A percentile compares a stretch with the other conserved stretches of the same genome.
phyloP scores from a whole-genome alignment of 805 yeast genomes.

The Kluyveromyces wickerhamii region DNA sequence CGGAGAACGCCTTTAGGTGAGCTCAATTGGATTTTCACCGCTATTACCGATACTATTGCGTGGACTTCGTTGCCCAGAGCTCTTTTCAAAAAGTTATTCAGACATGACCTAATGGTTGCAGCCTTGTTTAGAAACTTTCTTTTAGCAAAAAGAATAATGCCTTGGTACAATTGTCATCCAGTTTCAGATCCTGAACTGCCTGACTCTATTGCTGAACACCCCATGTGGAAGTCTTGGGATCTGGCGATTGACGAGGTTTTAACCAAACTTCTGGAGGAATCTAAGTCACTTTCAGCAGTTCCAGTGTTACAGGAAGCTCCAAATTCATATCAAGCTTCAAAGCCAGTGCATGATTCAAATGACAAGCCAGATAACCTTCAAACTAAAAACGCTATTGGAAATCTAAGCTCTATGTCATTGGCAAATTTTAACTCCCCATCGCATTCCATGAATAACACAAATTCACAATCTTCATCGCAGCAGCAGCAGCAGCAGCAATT shows the following conservation, averaged over 20 bases:
- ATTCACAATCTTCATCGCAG: constrained; percentile 9
- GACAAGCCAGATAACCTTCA: constrained; percentile 20
- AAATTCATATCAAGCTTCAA: constrained; percentile 21
- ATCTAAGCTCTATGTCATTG: constrained; percentile 31
- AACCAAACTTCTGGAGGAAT: constrained; percentile 50
- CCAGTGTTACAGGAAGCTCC: constrained; percentile 21
- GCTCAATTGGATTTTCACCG: constrained; percentile 94
- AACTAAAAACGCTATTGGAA: constrained; percentile 27
- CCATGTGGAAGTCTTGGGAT: constrained; percentile 99
- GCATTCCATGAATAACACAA: not conserved
- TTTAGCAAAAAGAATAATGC: constrained; percentile 89
- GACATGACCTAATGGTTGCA: constrained; percentile 96
- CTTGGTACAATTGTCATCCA: constrained; percentile 87
- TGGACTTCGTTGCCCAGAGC: constrained; percentile 90
- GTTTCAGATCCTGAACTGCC: constrained; percentile 91
- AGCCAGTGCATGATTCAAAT: constrained; percentile 8
- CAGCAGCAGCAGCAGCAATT: constrained; percentile 54
- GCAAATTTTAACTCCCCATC: constrained; percentile 19
- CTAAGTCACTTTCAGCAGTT: constrained; percentile 30
- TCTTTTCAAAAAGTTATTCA: constrained; percentile 76
- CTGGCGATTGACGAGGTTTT: constrained; percentile 91
- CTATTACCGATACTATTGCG: constrained; percentile 95
- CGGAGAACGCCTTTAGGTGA: constrained; percentile 94
- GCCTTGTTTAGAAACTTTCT: constrained; percentile 89
- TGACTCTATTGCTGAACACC: constrained; percentile 66